Evolutionary conservation across 371 early-diverging fungal species (phyloP), one percentile per base, ranked within the genome.

Genomic region (Batkoa obscura): DNA sequence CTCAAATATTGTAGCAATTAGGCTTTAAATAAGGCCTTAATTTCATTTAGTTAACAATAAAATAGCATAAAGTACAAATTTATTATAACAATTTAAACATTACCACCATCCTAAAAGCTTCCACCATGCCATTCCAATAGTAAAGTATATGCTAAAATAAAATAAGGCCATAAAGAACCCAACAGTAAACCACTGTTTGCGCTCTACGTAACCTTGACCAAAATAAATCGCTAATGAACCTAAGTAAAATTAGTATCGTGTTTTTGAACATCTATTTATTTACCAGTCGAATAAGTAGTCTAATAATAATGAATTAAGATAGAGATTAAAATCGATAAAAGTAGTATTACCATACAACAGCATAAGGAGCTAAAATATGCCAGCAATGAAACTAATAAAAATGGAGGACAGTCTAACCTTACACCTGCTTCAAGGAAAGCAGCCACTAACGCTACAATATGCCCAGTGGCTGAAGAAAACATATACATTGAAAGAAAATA

Each of bases 381-480:
- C 34, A 87, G 43, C 2, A 81, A 60, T 2, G 76, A 76, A 3
- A 78, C 70, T 1, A 79, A 46, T 15, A 79, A 58, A 59, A 68
- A 63, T 3, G 79, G 78, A 35, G 82, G 72, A 41, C 71, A 74
- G 0, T 73, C 72, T 32, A 85, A 67, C 3, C 66, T 66, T 57
- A 73, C 69, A 0, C 80, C 86, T 5, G 86, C 86, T 47, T 78
- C 80, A 58, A 88, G 65, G 58, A 88, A 76, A 13, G 88, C 84
- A 13, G 73, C 81, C 17, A 69, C 76, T 52, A 88, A 73, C 0
- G 88, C 86, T 5, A 82, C 74, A 1, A 75, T 76, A 38, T 81
- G 81, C 37, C 79, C 75, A 56, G 79, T 75, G 2, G 77, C 59
- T 1, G 79, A 75, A 17, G 83, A 80, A 55, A 88, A 88, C 65